phyloP scores from a whole-genome alignment of 169 alveolate species.

The Besnoitia besnoiti region DNA sequence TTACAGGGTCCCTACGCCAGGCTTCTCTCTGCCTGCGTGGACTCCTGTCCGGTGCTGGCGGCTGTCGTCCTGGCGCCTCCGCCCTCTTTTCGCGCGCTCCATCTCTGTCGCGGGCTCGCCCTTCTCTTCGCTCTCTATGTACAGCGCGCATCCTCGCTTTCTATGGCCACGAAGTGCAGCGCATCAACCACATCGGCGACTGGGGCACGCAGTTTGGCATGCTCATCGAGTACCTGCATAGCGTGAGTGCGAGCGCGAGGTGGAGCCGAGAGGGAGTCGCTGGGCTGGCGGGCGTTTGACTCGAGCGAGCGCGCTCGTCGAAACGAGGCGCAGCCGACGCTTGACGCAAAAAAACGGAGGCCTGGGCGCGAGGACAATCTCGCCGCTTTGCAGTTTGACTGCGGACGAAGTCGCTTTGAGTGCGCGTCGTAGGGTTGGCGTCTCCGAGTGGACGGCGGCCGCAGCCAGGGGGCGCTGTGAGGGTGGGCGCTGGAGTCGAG shows the following conservation, averaged over 20 bases:
- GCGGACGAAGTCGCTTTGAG: too few relatives aligned
- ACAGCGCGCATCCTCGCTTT: constrained; percentile 68
- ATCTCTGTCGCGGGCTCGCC: not conserved
- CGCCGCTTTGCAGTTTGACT: too few relatives aligned
- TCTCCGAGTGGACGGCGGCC: too few relatives aligned
- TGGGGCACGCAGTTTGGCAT: constrained; percentile 99
- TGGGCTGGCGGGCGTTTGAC: not conserved
- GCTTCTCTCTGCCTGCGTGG: not conserved
- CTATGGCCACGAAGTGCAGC: constrained; percentile 83
- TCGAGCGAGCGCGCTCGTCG: too few relatives aligned
- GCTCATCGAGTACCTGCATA: constrained; percentile 34
- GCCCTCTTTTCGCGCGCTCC: not conserved
- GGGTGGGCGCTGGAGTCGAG: too few relatives aligned
- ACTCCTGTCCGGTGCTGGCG: not conserved
- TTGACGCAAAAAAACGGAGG: too few relatives aligned
- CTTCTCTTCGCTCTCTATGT: not conserved
- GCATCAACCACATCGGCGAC: constrained; percentile 98
- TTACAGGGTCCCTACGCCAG: not conserved
- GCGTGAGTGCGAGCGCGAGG: not conserved
- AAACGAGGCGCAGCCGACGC: too few relatives aligned
- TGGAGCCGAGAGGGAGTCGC: not conserved
- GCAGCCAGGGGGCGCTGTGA: too few relatives aligned
- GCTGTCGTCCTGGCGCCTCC: not conserved
- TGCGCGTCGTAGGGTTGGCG: too few relatives aligned
- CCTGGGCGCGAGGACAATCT: too few relatives aligned